phyloP scores from a whole-genome alignment of 2,329 filamentous ascomycete genomes.

The Leptographium procerum region DNA sequence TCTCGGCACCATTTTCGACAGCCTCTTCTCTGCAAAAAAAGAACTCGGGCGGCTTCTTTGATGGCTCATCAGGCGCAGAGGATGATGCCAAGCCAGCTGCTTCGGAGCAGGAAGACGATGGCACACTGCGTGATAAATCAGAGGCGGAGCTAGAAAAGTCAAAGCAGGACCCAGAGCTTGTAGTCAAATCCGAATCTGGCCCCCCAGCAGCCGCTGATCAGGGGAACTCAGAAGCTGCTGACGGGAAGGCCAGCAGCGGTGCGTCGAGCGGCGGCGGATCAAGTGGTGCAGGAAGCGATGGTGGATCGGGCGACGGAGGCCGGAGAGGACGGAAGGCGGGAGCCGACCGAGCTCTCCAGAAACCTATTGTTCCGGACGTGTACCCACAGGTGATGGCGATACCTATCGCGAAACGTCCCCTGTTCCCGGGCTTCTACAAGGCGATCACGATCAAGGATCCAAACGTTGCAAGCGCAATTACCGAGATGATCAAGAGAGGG shows the following conservation, averaged over 20 bases:
- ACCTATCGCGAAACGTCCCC: conserved; percentile 81
- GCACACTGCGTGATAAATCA: neutral
- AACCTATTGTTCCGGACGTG: conserved; percentile 82
- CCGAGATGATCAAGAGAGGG: conserved; percentile 91
- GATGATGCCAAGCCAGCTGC: conserved; percentile 10
- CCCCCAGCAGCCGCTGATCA: conserved; percentile 26
- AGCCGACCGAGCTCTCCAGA: conserved; percentile 65
- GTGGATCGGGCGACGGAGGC: conserved; percentile 48
- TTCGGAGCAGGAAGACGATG: conserved; percentile 4
- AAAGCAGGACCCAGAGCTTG: conserved; percentile 9
- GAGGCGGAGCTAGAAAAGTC: conserved; percentile 3
- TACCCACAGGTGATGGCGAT: conserved; percentile 98
- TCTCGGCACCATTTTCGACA: conserved; percentile 8
- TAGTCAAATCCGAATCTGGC: conserved; percentile 20
- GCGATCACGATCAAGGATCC: conserved; percentile 93
- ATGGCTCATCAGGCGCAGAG: conserved; percentile 8
- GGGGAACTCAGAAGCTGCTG: conserved; percentile 26
- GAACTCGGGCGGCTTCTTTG: conserved; percentile 13
- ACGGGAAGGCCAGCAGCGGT: conserved; percentile 36
- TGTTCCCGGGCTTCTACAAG: conserved; percentile 98
- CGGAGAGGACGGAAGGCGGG: conserved; percentile 59
- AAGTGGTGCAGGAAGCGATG: conserved; percentile 20
- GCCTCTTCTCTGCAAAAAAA: conserved; percentile 10
- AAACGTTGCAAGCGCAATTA: conserved; percentile 81
- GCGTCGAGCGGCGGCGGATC: conserved; percentile 30